These are phyloP conservation scores for Psidium friedrichsthalianum DNA, from an alignment of 345 rosid species.

Conservation along the genomic window DNA sequence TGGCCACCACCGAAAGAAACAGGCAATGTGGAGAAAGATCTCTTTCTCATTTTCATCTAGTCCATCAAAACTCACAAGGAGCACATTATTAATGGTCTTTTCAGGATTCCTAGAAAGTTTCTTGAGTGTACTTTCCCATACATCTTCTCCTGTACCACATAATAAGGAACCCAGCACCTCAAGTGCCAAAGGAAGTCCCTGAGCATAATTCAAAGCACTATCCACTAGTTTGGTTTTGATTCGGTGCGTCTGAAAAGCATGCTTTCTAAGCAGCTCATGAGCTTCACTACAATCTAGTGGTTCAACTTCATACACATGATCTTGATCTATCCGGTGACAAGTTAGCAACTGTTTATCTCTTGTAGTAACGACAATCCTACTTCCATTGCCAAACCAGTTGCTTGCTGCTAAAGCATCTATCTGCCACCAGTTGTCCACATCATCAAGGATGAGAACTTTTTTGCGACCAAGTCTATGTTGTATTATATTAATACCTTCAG, in stretches of 20 bases:
- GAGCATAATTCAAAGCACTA: background rate
- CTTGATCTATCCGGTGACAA: background rate
- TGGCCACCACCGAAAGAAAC: background rate
- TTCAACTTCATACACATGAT: background rate
- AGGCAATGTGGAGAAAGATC: background rate
- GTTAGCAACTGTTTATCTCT: background rate
- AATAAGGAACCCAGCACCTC: background rate
- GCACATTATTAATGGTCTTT: background rate
- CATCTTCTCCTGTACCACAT: background rate
- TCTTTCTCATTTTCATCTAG: background rate
- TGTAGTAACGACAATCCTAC: background rate
- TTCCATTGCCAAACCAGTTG: background rate
- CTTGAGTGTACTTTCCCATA: background rate
- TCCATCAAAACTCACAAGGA: background rate
- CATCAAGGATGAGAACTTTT: background rate
- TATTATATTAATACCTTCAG: fast-evolving
- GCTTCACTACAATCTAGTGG: background rate
- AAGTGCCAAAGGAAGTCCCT: background rate
- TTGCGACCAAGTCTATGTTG: background rate
- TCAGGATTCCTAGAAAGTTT: background rate
- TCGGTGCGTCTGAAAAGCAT: background rate
- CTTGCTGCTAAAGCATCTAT: background rate
- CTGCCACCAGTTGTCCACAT: background rate
- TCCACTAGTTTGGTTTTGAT: background rate
- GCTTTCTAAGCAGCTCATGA: background rate